These are phyloP conservation scores for Exserohilum rostratum DNA, from an alignment of 2,329 filamentous ascomycete species.

Conservation along the genomic window DNA sequence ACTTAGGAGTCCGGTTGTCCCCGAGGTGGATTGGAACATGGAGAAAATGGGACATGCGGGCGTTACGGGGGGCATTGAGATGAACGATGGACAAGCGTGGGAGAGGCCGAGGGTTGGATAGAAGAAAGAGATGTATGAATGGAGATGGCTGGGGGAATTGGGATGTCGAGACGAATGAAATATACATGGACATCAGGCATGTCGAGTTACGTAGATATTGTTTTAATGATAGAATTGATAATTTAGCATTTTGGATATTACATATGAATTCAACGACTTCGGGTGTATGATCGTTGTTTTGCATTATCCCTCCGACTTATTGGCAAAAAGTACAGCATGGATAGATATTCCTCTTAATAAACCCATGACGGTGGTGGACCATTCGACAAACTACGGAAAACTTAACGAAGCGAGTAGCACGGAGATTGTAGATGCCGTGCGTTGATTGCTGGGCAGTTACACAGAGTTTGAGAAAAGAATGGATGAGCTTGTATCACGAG, in stretches of 20 bases:
- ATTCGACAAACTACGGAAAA: too few species aligned
- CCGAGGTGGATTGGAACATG: slow-evolving; percentile 19
- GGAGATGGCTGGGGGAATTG: background rate
- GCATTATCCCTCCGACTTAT: too few species aligned
- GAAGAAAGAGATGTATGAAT: background rate
- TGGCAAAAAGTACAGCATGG: too few species aligned
- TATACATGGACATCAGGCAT: slow-evolving; percentile 3
- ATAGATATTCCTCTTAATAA: too few species aligned
- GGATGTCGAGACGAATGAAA: background rate
- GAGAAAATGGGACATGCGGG: slow-evolving; percentile 18
- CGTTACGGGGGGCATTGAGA: slow-evolving; percentile 23
- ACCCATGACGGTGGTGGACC: too few species aligned
- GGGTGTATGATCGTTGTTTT: too few species aligned
- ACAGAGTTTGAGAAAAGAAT: background rate
- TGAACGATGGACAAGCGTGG: slow-evolving; percentile 26
- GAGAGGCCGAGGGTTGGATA: slow-evolving; percentile 29
- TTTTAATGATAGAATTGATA: background rate
- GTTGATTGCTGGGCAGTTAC: background rate
- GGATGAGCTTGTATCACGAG: background rate
- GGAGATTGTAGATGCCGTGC: background rate
- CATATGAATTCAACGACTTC: too few species aligned
- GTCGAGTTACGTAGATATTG: background rate
- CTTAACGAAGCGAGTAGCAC: background rate
- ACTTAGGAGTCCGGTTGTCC: slow-evolving; percentile 30
- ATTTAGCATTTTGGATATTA: background rate